Evolutionary conservation across 2,329 filamentous ascomycete species (phyloP), one percentile per base, ranked within the genome.

Genomic region (Exophiala xenobiotica): DNA sequence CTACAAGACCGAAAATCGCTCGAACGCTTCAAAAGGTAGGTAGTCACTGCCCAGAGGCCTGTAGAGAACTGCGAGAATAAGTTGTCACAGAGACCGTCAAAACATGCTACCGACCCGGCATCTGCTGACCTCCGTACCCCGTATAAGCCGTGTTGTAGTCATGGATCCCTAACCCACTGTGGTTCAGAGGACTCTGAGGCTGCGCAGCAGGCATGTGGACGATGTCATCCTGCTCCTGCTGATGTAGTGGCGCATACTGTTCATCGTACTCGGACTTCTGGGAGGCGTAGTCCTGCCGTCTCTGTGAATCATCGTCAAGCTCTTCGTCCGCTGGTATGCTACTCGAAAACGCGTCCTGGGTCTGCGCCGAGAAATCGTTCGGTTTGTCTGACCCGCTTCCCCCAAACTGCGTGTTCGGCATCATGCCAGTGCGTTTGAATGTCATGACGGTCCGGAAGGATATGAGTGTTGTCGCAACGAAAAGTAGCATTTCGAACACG

Each of bases 401-500:
- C n/a, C n/a, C n/a, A n/a, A n/a, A n/a, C n/a, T n/a, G n/a, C n/a
- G n/a, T 63, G 59, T 69, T 69, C 41, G 79, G 79, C 49, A 81
- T 71, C 41, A 75, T 74, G 53, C 80, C 80, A 40, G 78, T 79
- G 57, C 76, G 75, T 56, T 78, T 76, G 70, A 78, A 82, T 61
- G 80, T 74, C 64, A 74, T 69, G 50, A 81, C 70, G 55, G 77
- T 79, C 62, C 78, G 75, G 61, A 78, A 69, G 24, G 78, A 80
- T 56, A 83, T 72, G 56, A 67, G 74, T 49, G 73, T 68, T 1
- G 81, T 82, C 16, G 72, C 60, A 38, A 70, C 61, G 65, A 83
- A 84, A 50, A 81, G 71, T 26, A 83, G 58, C 79, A 77, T 82
- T 51, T 83, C 71, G 22, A 82, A 67, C 23, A 80, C 76, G 4